phyloP scores from a whole-genome alignment of 1,139 yeast species.

The Blastobotrys capitulatus region DNA sequence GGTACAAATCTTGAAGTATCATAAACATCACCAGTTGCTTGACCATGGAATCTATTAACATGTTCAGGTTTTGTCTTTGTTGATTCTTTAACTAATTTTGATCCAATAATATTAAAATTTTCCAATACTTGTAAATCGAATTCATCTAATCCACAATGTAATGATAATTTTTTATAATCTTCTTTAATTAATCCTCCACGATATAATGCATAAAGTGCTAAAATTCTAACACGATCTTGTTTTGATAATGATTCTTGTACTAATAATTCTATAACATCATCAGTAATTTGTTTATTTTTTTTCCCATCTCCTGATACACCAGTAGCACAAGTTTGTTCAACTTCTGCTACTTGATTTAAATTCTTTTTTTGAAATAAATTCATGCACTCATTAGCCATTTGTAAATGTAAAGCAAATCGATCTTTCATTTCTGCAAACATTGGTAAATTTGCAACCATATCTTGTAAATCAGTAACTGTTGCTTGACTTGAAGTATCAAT shows the following conservation, averaged over 20 bases:
- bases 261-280: slow-evolving; percentile 55
- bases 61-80: slow-evolving; percentile 24
- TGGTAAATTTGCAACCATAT: slow-evolving; percentile 40
- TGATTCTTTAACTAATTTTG: slow-evolving; percentile 51
- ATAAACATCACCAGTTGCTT: slow-evolving; percentile 58
- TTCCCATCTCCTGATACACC: slow-evolving; percentile 71
- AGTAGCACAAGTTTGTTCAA: slow-evolving; percentile 64
- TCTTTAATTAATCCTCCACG: slow-evolving; percentile 77
- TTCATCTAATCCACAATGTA: slow-evolving; percentile 60
- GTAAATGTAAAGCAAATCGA: slow-evolving; percentile 35
- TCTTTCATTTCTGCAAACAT: slow-evolving; percentile 36
- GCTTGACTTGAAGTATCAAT: slow-evolving; percentile 31
- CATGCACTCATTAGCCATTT: slow-evolving; percentile 40
- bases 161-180: slow-evolving; percentile 66
- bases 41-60: slow-evolving; percentile 21
- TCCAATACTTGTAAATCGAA: slow-evolving; percentile 58
- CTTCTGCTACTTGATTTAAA: slow-evolving; percentile 31
- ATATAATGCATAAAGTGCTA: slow-evolving; percentile 72
- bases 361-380: slow-evolving; percentile 29
- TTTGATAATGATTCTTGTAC: slow-evolving; percentile 42
- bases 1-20: slow-evolving; percentile 76
- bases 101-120: slow-evolving; percentile 64
- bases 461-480: slow-evolving; percentile 35
- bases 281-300: slow-evolving; percentile 58
- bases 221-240: slow-evolving; percentile 67